These are phyloP conservation scores for Paramecium tetraurelia DNA, from an alignment of 73 alveolate species.

Conservation along the genomic window DNA sequence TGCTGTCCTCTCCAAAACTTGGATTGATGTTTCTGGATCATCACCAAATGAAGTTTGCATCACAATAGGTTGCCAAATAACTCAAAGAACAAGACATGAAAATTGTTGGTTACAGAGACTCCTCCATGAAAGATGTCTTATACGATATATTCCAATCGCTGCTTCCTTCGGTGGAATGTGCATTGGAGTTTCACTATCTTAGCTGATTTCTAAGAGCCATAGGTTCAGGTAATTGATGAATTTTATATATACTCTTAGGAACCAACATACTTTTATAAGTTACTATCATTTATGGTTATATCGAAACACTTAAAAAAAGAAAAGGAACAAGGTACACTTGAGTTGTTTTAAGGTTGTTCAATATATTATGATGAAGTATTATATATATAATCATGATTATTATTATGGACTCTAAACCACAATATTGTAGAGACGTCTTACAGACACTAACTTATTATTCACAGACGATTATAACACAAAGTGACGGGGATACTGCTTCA, in stretches of 20 bases:
- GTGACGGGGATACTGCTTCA: not conserved
- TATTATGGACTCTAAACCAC: constrained; percentile 91
- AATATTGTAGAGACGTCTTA: constrained; percentile 94
- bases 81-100: constrained; percentile 97
- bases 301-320: constrained; percentile 92
- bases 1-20: constrained; percentile 98
- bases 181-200: constrained; percentile 97
- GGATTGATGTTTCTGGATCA: constrained; percentile 97
- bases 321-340: constrained; percentile 66
- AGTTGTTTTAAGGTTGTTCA: constrained; percentile 76
- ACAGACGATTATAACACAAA: not conserved
- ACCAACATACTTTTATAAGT: constrained; percentile 98
- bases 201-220: constrained; percentile 99
- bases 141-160: constrained; percentile 97
- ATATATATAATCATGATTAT: constrained; percentile 92
- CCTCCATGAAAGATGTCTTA: constrained; percentile 78
- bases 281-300: constrained; percentile 96
- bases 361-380: not conserved
- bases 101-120: constrained; percentile 92
- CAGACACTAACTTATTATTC: not conserved
- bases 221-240: constrained; percentile 73
- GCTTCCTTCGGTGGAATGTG: constrained; percentile 99
- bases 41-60: constrained; percentile 90
- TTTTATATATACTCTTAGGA: constrained; percentile 32
- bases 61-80: constrained; percentile 84